These are phyloP conservation scores for Isabelozyma heimii DNA, from an alignment of 805 yeast species.

Conservation along the genomic window DNA sequence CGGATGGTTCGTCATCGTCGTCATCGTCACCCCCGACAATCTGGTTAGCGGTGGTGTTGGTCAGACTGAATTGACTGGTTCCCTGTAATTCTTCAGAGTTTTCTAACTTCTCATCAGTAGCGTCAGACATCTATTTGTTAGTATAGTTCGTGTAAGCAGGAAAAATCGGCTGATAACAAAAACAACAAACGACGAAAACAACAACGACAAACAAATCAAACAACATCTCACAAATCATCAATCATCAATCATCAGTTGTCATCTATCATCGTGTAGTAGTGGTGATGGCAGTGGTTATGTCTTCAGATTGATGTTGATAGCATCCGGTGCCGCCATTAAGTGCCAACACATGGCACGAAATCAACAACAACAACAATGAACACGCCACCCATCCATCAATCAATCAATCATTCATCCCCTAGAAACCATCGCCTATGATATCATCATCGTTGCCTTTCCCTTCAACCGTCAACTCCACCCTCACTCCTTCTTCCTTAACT, in stretches of 20 bases:
- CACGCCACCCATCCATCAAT: conserved; percentile 1
- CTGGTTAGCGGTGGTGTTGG: conserved; percentile 7
- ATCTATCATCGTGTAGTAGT: too few relatives aligned
- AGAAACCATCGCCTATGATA: too few relatives aligned
- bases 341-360: not conserved
- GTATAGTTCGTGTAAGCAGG: conserved; percentile 4
- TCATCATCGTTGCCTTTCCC: not conserved
- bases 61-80: conserved; percentile 8
- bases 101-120: conserved; percentile 40
- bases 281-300: too few relatives aligned
- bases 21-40: conserved; percentile 40
- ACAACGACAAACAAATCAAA: not conserved
- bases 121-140: conserved; percentile 36
- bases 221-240: not conserved
- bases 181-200: not conserved
- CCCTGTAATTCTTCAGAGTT: conserved; percentile 17
- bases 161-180: not conserved
- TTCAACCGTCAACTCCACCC: not conserved
- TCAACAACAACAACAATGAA: not conserved
- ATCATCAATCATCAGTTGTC: too few relatives aligned
- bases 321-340: too few relatives aligned
- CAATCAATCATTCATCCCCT: not conserved
- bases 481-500: not conserved
- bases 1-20: conserved; percentile 48
- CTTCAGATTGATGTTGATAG: too few relatives aligned